phyloP scores from a whole-genome alignment of 75 land plant species.

The Pinus albicaulis region DNA sequence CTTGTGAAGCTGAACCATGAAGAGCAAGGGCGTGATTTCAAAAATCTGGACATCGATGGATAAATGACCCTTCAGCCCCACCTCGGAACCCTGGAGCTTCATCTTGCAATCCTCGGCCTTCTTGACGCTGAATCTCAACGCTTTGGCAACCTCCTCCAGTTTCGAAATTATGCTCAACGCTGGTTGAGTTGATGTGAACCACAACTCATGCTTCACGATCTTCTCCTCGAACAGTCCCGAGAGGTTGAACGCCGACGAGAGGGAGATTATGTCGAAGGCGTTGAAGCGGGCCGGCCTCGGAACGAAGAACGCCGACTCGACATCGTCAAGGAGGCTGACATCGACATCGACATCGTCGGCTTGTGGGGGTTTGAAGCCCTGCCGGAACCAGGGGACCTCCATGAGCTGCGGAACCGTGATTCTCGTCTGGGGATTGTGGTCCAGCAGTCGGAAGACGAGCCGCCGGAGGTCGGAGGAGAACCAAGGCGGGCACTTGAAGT shows the following conservation, averaged over 20 bases:
- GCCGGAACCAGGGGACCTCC: conserved; percentile 49
- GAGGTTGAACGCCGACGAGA: conserved; percentile 53
- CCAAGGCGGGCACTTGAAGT: conserved; percentile 77
- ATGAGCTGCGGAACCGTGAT: conserved; percentile 47
- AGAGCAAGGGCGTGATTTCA: conserved; percentile 36
- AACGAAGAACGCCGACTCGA: neutral
- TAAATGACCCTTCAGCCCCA: conserved; percentile 49
- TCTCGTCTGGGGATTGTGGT: conserved; percentile 54
- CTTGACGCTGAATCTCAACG: conserved; percentile 41
- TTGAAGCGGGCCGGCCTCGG: conserved; percentile 47
- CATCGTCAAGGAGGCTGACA: too few relatives aligned
- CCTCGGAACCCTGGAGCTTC: conserved; percentile 37
- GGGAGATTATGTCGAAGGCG: conserved; percentile 69
- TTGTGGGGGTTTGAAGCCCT: conserved; percentile 12
- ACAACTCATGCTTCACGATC: conserved; percentile 26
- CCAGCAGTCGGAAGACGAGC: conserved; percentile 49
- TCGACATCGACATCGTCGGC: neutral
- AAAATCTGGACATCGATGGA: conserved; percentile 29
- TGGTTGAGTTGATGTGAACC: conserved; percentile 36
- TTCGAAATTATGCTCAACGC: conserved; percentile 32
- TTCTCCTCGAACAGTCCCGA: conserved; percentile 65
- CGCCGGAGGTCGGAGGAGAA: conserved; percentile 53
- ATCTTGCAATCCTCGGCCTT: conserved; percentile 20
- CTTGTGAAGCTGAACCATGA: conserved; percentile 50
- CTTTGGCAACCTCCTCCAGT: conserved; percentile 45